A percentile compares a stretch with the other conserved stretches of the same genome.
Evolutionary conservation across 768 basidiomycete species (phyloP).

Genomic region (Boletus reticuloceps): DNA sequence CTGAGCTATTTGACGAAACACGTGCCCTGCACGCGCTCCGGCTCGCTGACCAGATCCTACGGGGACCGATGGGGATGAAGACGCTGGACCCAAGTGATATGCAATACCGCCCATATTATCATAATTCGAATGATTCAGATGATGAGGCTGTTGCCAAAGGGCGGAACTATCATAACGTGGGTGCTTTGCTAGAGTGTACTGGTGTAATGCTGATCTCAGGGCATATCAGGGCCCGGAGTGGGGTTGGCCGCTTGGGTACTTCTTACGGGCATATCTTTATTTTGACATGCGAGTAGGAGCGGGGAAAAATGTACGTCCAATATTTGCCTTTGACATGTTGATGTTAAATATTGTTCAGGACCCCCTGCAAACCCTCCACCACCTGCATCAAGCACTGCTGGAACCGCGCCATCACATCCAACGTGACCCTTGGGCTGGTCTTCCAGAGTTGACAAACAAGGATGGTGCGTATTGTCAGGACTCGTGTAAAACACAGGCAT

Average conservation of each 20-base stretch:
- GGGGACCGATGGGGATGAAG: slow-evolving; percentile 94
- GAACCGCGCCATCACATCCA: slow-evolving; percentile 70
- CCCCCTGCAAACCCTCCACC: slow-evolving; percentile 67
- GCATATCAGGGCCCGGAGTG: slow-evolving; percentile 77
- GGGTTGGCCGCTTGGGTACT: slow-evolving; percentile 96
- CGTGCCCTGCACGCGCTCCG: slow-evolving; percentile 79
- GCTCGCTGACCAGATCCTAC: slow-evolving; percentile 76
- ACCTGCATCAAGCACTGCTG: slow-evolving; percentile 72
- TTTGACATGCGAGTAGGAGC: slow-evolving; percentile 74
- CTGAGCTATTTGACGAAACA: slow-evolving; percentile 82
- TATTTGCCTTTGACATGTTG: background rate
- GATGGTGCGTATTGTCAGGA: slow-evolving; percentile 81
- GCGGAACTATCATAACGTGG: slow-evolving; percentile 88
- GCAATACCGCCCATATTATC: slow-evolving; percentile 89
- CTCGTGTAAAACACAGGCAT: slow-evolving; percentile 93
- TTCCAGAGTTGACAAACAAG: slow-evolving; percentile 90
- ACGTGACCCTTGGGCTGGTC: slow-evolving; percentile 85
- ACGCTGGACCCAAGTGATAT: slow-evolving; percentile 85
- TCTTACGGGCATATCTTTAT: slow-evolving; percentile 87
- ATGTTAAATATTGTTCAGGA: slow-evolving; percentile 46
- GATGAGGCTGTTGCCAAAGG: slow-evolving; percentile 89
- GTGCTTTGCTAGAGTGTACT: slow-evolving; percentile 16
- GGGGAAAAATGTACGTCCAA: slow-evolving; percentile 59
- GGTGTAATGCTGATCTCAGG: slow-evolving; percentile 13
- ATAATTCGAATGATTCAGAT: slow-evolving; percentile 89